Base-by-base conservation (phyloP, 352 stramenopile species). In the Phytopythium mirpurense region DNA sequence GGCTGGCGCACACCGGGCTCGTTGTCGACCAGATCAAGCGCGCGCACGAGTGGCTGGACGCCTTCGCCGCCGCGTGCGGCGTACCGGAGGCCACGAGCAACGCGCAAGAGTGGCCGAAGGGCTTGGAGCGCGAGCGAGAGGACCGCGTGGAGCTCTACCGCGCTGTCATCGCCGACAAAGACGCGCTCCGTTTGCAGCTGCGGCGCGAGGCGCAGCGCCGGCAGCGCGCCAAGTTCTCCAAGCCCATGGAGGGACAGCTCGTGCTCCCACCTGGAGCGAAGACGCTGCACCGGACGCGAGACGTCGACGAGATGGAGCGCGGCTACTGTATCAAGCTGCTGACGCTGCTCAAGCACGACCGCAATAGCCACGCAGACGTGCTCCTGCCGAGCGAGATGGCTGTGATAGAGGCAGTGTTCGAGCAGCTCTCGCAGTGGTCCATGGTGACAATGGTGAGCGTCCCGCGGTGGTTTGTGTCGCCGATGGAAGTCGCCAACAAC, bases 401-500 rank as follows among this genome's bases (percentile, higher is more conserved):
- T 27, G 16, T 50, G 5, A 24, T 50, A 10, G 5, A 8, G 0
- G 44, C 14, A 3, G 26, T 32, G 7, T 50, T 35, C 26, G 31
- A 50, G 3, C n/a, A 27, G 26, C 44, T 38, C 2, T 16, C 44
- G 23, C 27, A 21, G 1, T 12, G 16, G 26, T 35, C 43, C 9
- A 10, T 4, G 0, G 26, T 38, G 9, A 8, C 27, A 1, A 2
- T 36, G 26, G 11, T 50, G 26, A 50, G 19, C 27, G 27, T 50
- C 15, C 44, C 44, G 23, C 15, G 16, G 10, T 50, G 44, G 44
- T 50, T 50, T 27, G 31, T 23, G 44, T 38, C 44, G 27, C 44
- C 44, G 12, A 3, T 52, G 15, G 46, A 52, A 29, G 21, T 51
- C 31, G 45, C 36, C 38, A 50, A 24, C 27, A 14, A 38, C 44